Percentiles rank a stretch among this genome's conserved stretches.
Conservation (phyloP, 176 grass and related monocot genomes). For the Ampelocalamus luodianensis region DNA sequence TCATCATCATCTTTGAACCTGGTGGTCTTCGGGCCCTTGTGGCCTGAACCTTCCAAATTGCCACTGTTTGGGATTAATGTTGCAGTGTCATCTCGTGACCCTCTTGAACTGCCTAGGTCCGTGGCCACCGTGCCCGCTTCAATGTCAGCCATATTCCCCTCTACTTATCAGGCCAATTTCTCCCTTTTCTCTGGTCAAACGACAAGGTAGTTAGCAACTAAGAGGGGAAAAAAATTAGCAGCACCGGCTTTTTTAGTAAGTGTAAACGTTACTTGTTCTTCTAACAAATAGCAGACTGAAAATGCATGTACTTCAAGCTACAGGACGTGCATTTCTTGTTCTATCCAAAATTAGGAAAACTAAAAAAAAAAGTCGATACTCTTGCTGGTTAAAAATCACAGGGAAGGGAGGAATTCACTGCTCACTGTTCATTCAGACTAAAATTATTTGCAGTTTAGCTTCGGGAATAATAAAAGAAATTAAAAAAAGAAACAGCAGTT, state of each 20-base stretch:
- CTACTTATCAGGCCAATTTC: neutral
- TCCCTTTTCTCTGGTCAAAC: neutral
- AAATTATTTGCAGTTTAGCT: neutral
- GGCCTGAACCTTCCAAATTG: slow-evolving; percentile 48
- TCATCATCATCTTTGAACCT: slow-evolving; percentile 77
- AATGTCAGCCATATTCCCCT: slow-evolving; percentile 36
- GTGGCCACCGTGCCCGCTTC: slow-evolving; percentile 29
- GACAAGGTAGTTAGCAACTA: slow-evolving; percentile 14
- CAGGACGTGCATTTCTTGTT: neutral
- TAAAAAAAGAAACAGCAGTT: neutral
- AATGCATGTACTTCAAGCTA: neutral
- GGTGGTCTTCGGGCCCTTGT: slow-evolving; percentile 50
- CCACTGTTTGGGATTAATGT: slow-evolving; percentile 62
- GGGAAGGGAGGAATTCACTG: neutral
- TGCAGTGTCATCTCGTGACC: slow-evolving; percentile 47
- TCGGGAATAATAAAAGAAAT: neutral
- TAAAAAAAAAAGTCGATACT: neutral
- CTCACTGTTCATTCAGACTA: neutral
- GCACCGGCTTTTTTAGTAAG: neutral
- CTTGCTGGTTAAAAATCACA: neutral
- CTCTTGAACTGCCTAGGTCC: slow-evolving; percentile 27
- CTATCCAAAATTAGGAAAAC: neutral
- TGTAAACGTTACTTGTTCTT: neutral
- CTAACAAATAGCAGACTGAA: neutral
- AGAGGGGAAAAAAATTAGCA: neutral